Percentiles rank a stretch among this genome's conserved stretches.
These are phyloP conservation scores for Wickerhamomyces chaumierensis DNA, from an alignment of 805 yeast species.

Conservation along the genomic window DNA sequence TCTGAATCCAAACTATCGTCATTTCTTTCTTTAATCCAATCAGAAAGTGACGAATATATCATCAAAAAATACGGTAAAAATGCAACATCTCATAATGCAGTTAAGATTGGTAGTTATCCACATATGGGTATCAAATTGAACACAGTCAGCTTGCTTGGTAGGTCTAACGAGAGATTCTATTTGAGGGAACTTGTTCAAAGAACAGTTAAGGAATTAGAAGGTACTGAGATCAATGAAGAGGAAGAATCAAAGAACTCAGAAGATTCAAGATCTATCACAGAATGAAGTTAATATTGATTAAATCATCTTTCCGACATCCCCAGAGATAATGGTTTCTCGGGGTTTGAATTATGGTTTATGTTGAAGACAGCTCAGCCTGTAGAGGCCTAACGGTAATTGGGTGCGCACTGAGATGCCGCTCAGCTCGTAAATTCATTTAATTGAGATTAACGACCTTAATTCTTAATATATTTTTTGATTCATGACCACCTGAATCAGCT, in stretches of 20 bases:
- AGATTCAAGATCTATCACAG: background rate
- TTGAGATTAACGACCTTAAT: too few species aligned
- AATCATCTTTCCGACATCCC: too few species aligned
- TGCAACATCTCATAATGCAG: background rate
- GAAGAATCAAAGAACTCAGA: slow-evolving; percentile 32
- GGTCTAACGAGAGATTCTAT: slow-evolving; percentile 22
- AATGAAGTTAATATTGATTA: background rate
- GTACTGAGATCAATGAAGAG: slow-evolving; percentile 43
- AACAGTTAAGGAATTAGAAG: slow-evolving; percentile 37
- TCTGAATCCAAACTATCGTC: slow-evolving; percentile 66
- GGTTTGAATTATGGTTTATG: too few species aligned
- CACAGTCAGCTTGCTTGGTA: slow-evolving; percentile 69
- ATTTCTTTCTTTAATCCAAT: slow-evolving; percentile 41
- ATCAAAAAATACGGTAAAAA: background rate
- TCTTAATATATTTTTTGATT: too few species aligned
- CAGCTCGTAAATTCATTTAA: too few species aligned
- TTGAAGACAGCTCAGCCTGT: too few species aligned
- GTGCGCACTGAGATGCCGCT: too few species aligned
- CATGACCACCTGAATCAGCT: too few species aligned
- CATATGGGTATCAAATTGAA: slow-evolving; percentile 53
- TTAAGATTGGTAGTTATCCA: slow-evolving; percentile 77
- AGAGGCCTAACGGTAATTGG: too few species aligned
- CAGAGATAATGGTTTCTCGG: too few species aligned
- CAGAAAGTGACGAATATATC: slow-evolving; percentile 25
- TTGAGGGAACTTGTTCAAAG: slow-evolving; percentile 35